A percentile compares a stretch with the other conserved stretches of the same genome.
Evolutionary conservation across 2,329 filamentous ascomycete genomes (phyloP).

Genomic region (Orbilia quercus): DNA sequence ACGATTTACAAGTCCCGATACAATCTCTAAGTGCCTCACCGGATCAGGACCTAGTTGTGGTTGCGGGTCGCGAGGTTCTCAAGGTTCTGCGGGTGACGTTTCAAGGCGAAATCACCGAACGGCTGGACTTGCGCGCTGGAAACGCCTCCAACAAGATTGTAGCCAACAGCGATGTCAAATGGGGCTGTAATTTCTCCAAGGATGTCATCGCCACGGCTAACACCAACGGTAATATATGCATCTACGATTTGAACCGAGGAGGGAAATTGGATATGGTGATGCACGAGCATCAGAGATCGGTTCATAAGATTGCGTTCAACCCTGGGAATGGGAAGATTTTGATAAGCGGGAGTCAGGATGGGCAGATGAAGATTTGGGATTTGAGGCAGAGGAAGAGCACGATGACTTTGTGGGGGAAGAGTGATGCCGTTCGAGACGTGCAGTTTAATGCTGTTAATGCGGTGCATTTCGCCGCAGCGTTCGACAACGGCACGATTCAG

Average conservation of each 20-base stretch:
- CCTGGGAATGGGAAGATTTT: constrained; percentile 59
- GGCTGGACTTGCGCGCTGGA: constrained; percentile 57
- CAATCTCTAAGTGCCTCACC: constrained; percentile 58
- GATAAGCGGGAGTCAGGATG: constrained; percentile 59
- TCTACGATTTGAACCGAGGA: constrained; percentile 59
- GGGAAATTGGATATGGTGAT: constrained; percentile 57
- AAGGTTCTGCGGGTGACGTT: constrained; percentile 57
- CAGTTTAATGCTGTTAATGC: constrained; percentile 59
- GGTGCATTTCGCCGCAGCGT: constrained; percentile 59
- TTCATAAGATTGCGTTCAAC: constrained; percentile 60
- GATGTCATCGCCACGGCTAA: constrained; percentile 59
- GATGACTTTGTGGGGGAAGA: constrained; percentile 59
- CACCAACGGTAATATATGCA: constrained; percentile 60
- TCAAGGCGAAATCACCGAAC: constrained; percentile 57
- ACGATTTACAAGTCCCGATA: constrained; percentile 57
- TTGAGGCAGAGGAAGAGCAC: constrained; percentile 58
- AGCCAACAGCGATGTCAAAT: constrained; percentile 59
- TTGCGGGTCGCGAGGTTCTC: constrained; percentile 59
- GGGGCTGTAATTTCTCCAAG: constrained; percentile 57
- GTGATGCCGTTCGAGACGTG: constrained; percentile 60
- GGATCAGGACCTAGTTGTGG: constrained; percentile 59
- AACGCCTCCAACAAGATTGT: constrained; percentile 57
- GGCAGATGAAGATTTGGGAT: constrained; percentile 60
- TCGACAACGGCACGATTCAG: constrained; percentile 60
- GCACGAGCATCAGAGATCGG: constrained; percentile 59